Percentiles rank a stretch among this genome's conserved stretches.
These are phyloP conservation scores for Aspergillus luchuensis DNA, from an alignment of 2,329 filamentous ascomycete genomes.

Conservation along the genomic window DNA sequence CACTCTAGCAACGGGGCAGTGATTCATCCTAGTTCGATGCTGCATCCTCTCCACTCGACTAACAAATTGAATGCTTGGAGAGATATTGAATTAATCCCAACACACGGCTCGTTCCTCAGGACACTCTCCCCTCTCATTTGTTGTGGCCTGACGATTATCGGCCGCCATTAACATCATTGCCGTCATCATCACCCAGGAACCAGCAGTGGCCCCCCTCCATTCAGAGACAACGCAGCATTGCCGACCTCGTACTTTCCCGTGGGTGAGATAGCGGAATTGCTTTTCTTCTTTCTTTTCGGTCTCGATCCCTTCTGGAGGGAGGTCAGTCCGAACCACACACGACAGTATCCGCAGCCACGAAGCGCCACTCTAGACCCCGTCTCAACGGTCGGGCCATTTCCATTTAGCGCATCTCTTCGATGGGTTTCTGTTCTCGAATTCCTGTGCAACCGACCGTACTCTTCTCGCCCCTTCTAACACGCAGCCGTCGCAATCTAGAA, in stretches of 20 bases:
- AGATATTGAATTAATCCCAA: neutral
- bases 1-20: neutral
- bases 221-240: conserved; percentile 4
- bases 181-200: conserved; percentile 6
- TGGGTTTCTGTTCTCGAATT: conserved; percentile 6
- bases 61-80: too few relatives aligned
- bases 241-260: conserved; percentile 10
- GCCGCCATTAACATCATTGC: conserved; percentile 37
- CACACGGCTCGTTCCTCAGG: conserved; percentile 17
- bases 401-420: neutral
- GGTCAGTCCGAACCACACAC: conserved; percentile 55
- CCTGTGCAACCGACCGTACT: neutral
- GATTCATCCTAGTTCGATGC: conserved; percentile 2
- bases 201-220: neutral
- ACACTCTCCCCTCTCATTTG: conserved; percentile 6
- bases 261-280: neutral
- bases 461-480: neutral
- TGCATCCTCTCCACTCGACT: neutral
- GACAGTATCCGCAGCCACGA: conserved; percentile 47
- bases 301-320: conserved; percentile 1
- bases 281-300: neutral
- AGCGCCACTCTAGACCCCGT: conserved; percentile 46
- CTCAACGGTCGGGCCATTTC: conserved; percentile 28
- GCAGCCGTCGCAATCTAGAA: neutral
- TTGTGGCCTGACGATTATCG: neutral